Evolutionary conservation across 164 flowering plant genomes (phyloP).

Genomic region (Akebia trifoliata): DNA sequence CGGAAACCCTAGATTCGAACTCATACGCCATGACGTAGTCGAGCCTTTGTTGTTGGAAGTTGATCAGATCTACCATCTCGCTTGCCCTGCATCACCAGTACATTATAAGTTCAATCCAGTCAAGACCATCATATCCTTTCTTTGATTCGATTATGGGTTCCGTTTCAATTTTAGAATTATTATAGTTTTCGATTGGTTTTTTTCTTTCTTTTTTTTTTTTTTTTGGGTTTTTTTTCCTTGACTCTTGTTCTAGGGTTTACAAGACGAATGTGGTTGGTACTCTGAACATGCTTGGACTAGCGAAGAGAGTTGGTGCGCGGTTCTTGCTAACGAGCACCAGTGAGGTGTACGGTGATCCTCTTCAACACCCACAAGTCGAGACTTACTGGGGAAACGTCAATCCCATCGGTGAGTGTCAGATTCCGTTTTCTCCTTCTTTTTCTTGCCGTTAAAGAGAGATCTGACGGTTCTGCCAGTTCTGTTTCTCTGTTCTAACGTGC

Average conservation of each 20-base stretch:
- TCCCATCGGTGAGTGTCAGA: slow-evolving; percentile 81
- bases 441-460: too few species aligned
- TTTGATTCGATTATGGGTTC: too few species aligned
- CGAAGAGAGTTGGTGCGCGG: slow-evolving; percentile 91
- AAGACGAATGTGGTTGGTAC: slow-evolving; percentile 99
- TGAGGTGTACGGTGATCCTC: slow-evolving; percentile 97
- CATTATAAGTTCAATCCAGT: slow-evolving; percentile 96
- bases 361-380: slow-evolving; percentile 90
- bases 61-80: slow-evolving; percentile 93
- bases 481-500: too few species aligned
- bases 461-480: too few species aligned
- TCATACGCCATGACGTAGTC: slow-evolving; percentile 87
- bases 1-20: slow-evolving; percentile 80
- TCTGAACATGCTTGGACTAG: slow-evolving; percentile 91
- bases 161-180: not conserved
- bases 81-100: slow-evolving; percentile 91
- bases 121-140: slow-evolving; percentile 88
- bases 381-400: slow-evolving; percentile 99
- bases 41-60: slow-evolving; percentile 82
- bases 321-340: slow-evolving; percentile 96
- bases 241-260: slow-evolving; percentile 35
- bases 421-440: too few species aligned
- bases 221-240: slow-evolving; percentile 23
- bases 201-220: not conserved
- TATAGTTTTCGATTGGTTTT: not conserved